Evolutionary conservation across 1,284 basidiomycete genomes (phyloP).

Genomic region (Ustilago curta): DNA sequence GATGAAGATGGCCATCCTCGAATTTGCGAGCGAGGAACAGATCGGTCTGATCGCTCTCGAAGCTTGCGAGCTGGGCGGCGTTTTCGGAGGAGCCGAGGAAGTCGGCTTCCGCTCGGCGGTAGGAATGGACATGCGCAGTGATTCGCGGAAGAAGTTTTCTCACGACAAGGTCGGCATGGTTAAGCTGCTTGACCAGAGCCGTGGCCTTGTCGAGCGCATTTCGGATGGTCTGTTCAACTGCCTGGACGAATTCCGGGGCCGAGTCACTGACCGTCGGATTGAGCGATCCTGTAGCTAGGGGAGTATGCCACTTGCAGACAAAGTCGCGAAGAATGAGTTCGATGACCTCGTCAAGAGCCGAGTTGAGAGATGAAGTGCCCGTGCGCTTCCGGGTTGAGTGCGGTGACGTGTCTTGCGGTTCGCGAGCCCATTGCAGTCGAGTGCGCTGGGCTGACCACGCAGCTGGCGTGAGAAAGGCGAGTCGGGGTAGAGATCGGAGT

Average conservation of each 20-base stretch:
- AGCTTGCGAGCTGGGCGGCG: constrained; percentile 22
- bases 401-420: constrained; percentile 10
- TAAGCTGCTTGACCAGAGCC: constrained; percentile 75
- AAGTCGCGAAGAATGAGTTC: constrained; percentile 59
- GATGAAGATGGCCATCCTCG: constrained; percentile 75
- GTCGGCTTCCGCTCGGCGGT: constrained; percentile 87
- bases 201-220: constrained; percentile 76
- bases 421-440: constrained; percentile 40
- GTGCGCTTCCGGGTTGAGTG: constrained; percentile 2
- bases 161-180: constrained; percentile 82
- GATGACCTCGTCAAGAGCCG: constrained; percentile 35
- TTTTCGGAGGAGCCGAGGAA: constrained; percentile 73
- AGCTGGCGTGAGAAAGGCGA: constrained; percentile 43
- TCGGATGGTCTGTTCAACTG: constrained; percentile 82
- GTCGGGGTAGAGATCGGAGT: constrained; percentile 32
- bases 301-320: constrained; percentile 59
- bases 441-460: constrained; percentile 49
- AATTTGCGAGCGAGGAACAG: constrained; percentile 76
- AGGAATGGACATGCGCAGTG: constrained; percentile 88
- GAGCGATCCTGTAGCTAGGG: constrained; percentile 34
- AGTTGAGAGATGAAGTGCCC: constrained; percentile 15
- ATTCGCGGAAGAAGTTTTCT: constrained; percentile 85
- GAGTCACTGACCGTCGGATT: constrained; percentile 65
- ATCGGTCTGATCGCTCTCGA: constrained; percentile 71
- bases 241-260: constrained; percentile 85